phyloP scores from a whole-genome alignment of 2,329 filamentous ascomycete genomes.

The Penicillium brevicompactum region DNA sequence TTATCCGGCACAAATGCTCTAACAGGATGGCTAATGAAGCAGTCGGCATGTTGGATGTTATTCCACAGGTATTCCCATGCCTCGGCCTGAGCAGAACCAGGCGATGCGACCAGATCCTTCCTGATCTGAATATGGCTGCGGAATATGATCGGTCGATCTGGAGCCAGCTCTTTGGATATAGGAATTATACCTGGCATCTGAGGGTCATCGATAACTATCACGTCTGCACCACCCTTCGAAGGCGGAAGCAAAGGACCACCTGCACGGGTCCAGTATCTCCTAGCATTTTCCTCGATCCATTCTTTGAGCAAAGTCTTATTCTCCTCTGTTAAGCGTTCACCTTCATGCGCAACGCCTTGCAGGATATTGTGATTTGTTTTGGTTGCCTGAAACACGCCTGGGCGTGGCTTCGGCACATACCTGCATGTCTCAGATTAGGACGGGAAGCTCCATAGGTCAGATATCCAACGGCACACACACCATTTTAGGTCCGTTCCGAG shows the following conservation, averaged over 20 bases:
- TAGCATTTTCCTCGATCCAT: constrained; percentile 74
- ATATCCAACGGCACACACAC: constrained; percentile 51
- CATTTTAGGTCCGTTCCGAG: constrained; percentile 71
- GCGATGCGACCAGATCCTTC: constrained; percentile 67
- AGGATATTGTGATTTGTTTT: constrained; percentile 90
- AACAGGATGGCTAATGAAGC: constrained; percentile 83
- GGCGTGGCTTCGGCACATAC: constrained; percentile 76
- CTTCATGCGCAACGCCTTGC: constrained; percentile 71
- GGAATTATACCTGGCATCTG: constrained; percentile 77
- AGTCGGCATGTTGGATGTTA: constrained; percentile 69
- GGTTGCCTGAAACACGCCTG: constrained; percentile 78
- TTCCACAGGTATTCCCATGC: constrained; percentile 74
- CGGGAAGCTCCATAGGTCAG: background rate
- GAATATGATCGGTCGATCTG: constrained; percentile 74
- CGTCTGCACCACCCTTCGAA: constrained; percentile 71
- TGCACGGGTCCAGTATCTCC: constrained; percentile 71
- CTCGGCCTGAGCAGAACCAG: constrained; percentile 68
- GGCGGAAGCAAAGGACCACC: constrained; percentile 68
- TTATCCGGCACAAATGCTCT: constrained; percentile 71
- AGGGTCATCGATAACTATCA: constrained; percentile 79
- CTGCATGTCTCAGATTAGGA: constrained; percentile 33
- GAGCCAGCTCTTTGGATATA: constrained; percentile 62
- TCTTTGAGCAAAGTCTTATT: constrained; percentile 65
- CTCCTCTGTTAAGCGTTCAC: constrained; percentile 64
- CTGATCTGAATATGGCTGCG: constrained; percentile 83